phyloP scores from a whole-genome alignment of 1,284 basidiomycete species.

The Ganoderma leucocontextum region DNA sequence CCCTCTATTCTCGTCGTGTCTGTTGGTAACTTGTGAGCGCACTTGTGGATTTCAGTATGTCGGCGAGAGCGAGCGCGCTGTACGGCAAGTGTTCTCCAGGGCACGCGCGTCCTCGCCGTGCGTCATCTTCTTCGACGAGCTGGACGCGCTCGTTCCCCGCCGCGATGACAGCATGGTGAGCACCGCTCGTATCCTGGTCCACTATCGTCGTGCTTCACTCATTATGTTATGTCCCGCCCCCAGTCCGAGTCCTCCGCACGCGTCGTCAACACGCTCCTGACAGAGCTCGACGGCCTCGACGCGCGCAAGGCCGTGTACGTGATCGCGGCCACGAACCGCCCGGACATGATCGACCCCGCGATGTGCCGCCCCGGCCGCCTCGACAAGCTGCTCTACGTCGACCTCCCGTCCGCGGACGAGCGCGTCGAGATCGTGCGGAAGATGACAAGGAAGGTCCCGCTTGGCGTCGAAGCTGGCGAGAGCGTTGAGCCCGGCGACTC shows the following conservation, averaged over 20 bases:
- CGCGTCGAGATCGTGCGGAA: conserved; percentile 89
- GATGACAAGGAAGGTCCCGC: conserved; percentile 76
- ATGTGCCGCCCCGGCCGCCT: conserved; percentile 97
- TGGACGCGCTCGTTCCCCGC: conserved; percentile 95
- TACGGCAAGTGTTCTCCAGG: conserved; percentile 91
- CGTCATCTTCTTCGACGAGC: conserved; percentile 95
- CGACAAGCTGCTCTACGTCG: conserved; percentile 97
- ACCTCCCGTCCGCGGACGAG: conserved; percentile 82
- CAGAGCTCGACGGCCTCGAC: conserved; percentile 95
- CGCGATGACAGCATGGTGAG: conserved; percentile 90
- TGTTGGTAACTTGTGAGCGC: not conserved
- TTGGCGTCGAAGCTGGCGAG: conserved; percentile 47
- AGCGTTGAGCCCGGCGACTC: conserved; percentile 33
- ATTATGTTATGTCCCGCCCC: conserved; percentile 13
- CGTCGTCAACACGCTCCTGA: conserved; percentile 97
- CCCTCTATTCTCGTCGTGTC: conserved; percentile 11
- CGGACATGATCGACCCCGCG: conserved; percentile 98
- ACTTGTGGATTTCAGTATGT: conserved; percentile 76
- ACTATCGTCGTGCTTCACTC: too few species aligned
- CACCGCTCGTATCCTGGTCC: conserved; percentile 9
- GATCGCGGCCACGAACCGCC: conserved; percentile 97
- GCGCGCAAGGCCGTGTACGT: conserved; percentile 93
- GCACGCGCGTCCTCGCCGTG: conserved; percentile 90
- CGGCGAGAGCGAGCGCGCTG: conserved; percentile 95
- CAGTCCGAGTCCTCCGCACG: conserved; percentile 95